Percentiles rank a stretch among this genome's conserved stretches.
Conservation (phyloP, 1,284 basidiomycete genomes). For the Cryptococcus deneoformans region DNA sequence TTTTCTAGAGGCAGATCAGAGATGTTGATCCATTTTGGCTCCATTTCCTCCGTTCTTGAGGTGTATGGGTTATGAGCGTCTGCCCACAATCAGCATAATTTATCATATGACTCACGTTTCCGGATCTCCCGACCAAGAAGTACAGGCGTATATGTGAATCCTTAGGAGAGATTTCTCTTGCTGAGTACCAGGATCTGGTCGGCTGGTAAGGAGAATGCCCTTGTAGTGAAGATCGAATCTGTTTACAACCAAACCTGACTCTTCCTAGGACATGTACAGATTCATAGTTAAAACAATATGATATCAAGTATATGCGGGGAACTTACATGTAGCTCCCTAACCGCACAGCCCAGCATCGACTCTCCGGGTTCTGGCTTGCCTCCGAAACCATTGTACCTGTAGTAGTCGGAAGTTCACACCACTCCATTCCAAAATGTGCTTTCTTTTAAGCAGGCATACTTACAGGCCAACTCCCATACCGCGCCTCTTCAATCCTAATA, state of each 20-base stretch:
- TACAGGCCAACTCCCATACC: conserved; percentile 64
- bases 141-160: conserved; percentile 20
- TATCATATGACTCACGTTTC: conserved; percentile 14
- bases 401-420: background rate
- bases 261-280: conserved; percentile 57
- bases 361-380: conserved; percentile 68
- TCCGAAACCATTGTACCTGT: conserved; percentile 69
- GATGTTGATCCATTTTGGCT: conserved; percentile 27
- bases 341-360: conserved; percentile 59
- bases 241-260: conserved; percentile 63
- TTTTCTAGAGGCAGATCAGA: conserved; percentile 16
- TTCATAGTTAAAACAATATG: too few relatives aligned
- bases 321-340: conserved; percentile 57
- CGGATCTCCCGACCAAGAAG: conserved; percentile 15
- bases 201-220: conserved; percentile 18
- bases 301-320: too few relatives aligned
- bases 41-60: conserved; percentile 37
- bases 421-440: background rate
- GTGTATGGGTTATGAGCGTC: background rate
- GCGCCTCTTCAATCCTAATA: conserved; percentile 68
- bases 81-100: background rate
- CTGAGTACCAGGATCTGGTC: conserved; percentile 3
- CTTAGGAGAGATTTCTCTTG: conserved; percentile 3
- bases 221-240: conserved; percentile 23
- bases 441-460: conserved; percentile 19